Conservation (phyloP, 768 basidiomycete genomes). For the Suillus plorans region DNA sequence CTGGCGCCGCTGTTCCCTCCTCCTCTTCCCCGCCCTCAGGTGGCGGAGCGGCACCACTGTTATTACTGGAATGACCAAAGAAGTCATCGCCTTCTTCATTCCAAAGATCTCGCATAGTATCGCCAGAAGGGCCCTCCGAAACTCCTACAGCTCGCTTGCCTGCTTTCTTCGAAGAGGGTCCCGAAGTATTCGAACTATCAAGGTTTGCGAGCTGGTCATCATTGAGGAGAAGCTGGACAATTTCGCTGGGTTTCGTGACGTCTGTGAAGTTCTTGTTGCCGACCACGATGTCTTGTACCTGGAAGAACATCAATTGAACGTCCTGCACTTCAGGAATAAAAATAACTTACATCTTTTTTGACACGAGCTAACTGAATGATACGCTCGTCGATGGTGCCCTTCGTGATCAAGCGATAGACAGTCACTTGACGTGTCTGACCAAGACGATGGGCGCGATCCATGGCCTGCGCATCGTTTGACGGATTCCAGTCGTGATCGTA, state of each 20-base stretch:
- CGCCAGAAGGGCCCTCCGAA: slow-evolving; percentile 33
- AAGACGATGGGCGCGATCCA: slow-evolving; percentile 96
- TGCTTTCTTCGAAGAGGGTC: slow-evolving; percentile 35
- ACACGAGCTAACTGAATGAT: slow-evolving; percentile 95
- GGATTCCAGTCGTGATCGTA: slow-evolving; percentile 56
- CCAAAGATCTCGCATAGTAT: slow-evolving; percentile 66
- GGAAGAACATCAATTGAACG: slow-evolving; percentile 7
- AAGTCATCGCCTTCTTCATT: slow-evolving; percentile 87
- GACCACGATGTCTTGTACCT: slow-evolving; percentile 99
- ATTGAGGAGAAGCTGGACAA: slow-evolving; percentile 90
- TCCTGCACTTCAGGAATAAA: not conserved
- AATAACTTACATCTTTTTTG: slow-evolving; percentile 83
- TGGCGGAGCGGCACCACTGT: slow-evolving; percentile 13
- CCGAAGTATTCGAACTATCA: slow-evolving; percentile 43
- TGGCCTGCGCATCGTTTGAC: slow-evolving; percentile 96
- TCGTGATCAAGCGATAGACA: slow-evolving; percentile 92
- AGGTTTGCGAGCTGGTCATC: slow-evolving; percentile 88
- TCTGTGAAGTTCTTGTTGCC: slow-evolving; percentile 96
- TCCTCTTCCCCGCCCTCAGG: slow-evolving; percentile 33
- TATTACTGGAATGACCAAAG: slow-evolving; percentile 58
- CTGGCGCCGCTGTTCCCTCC: slow-evolving; percentile 20
- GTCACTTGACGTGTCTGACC: slow-evolving; percentile 98
- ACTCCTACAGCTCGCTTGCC: slow-evolving; percentile 36
- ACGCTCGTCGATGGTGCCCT: slow-evolving; percentile 94
- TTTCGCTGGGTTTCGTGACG: slow-evolving; percentile 92